Evolutionary conservation across 305 asterid genomes (phyloP), one percentile per base, ranked within the genome.

Genomic region (Salvia sclarea): DNA sequence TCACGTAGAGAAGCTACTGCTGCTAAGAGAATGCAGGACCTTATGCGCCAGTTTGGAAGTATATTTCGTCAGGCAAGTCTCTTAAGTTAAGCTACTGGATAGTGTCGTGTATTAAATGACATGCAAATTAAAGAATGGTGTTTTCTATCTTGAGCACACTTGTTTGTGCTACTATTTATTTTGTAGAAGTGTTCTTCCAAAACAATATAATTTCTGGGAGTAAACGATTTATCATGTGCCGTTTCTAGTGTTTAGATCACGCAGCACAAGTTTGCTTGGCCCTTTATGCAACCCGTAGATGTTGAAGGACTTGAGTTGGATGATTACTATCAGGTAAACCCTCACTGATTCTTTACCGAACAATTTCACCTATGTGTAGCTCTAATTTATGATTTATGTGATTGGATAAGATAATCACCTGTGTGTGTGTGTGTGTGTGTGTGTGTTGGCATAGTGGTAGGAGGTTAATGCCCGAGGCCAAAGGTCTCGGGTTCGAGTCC

Each of bases 181-280:
- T 53, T 18, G 40, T 9, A 18, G 21, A 43, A 9, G n/a, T 53
- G 7, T 24, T 31, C 0, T 54, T 62, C 16, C 1, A 24, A 17
- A 25, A 33, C 35, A 53, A 59, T 68, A 44, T 47, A 14, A 13
- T 31, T 21, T 56, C 43, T 30, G 59, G 52, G 63, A 25, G 25
- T 16, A 45, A 64, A 59, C 52, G 59, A 73, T 70, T 66, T 69
- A 66, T 44, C 25, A 14, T 67, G 67, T 59, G n/a, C 66, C 66
- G 48, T 62, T 56, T 85, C 62, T 28, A 65, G 30, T 78, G 69
- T 59, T 69, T 82, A 93, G 97, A 81, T 93, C 68, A 91, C 98
- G 6, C 98, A 91, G 75, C 96, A 88, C 88, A 88, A 89, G 84
- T 88, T 84, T 80, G 98, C 96, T 31, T 91, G 97, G 96, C 98